These are phyloP conservation scores for Scedosporium aurantiacum DNA, from an alignment of 2,329 filamentous ascomycete genomes.

Conservation along the genomic window DNA sequence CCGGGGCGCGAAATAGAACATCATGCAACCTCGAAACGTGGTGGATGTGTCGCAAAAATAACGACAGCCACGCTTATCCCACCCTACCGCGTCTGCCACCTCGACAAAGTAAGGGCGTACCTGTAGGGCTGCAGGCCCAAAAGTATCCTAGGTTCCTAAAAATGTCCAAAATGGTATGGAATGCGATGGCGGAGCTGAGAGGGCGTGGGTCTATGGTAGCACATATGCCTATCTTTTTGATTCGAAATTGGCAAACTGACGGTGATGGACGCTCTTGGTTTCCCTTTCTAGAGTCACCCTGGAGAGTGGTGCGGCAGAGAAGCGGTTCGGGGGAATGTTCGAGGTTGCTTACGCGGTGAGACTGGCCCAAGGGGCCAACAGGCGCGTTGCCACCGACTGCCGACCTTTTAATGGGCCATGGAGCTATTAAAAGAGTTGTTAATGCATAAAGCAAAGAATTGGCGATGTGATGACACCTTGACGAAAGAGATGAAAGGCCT, in stretches of 20 bases:
- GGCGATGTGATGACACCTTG: neutral
- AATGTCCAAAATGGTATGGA: neutral
- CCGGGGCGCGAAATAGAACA: too few relatives aligned
- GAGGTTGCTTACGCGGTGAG: neutral
- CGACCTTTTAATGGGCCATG: neutral
- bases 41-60: slow-evolving; percentile 1
- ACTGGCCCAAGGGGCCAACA: neutral
- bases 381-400: neutral
- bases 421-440: neutral
- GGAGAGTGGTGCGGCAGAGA: neutral
- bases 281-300: neutral
- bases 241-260: neutral
- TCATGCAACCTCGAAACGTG: too few relatives aligned
- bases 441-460: neutral
- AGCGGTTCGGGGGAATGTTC: slow-evolving; percentile 6
- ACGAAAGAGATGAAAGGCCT: neutral
- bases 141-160: neutral
- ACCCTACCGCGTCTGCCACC: neutral
- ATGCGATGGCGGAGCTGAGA: neutral
- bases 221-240: neutral
- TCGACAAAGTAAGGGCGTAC: too few relatives aligned
- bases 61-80: neutral
- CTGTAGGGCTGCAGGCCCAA: slow-evolving; percentile 2
- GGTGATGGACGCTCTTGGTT: neutral
- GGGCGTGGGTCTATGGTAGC: neutral